These are phyloP conservation scores for Papilionanthe hybrid DNA, from an alignment of 116 monocot genomes.

Conservation along the genomic window DNA sequence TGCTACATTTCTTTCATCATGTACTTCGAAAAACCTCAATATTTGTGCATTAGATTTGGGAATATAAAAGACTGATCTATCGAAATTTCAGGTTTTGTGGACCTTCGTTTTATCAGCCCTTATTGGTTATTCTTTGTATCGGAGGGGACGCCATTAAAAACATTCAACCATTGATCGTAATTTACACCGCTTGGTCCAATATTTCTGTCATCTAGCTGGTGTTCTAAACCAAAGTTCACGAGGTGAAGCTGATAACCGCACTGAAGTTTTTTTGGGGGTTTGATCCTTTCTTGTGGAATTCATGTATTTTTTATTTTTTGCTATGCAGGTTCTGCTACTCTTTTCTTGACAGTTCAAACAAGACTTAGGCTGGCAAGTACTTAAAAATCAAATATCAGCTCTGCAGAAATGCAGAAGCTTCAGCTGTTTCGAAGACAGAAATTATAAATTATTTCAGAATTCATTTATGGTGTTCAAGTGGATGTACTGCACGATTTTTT, in stretches of 20 bases:
- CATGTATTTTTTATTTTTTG: neutral
- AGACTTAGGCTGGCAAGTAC: neutral
- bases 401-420: neutral
- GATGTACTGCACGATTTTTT: neutral
- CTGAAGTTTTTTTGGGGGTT: neutral
- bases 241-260: neutral
- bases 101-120: slow-evolving; percentile 75
- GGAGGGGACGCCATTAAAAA: slow-evolving; percentile 31
- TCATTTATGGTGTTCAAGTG: neutral
- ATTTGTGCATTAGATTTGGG: neutral
- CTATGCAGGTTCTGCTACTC: neutral
- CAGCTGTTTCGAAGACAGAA: neutral
- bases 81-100: slow-evolving; percentile 69
- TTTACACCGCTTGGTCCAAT: neutral
- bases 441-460: neutral
- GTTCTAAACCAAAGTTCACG: neutral
- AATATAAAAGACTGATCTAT: neutral
- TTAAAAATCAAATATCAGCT: neutral
- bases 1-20: neutral
- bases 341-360: neutral
- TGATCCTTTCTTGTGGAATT: neutral
- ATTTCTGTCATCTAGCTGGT: neutral
- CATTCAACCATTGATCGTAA: neutral
- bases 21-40: neutral
- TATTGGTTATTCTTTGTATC: slow-evolving; percentile 77